Evolutionary conservation across 148 eudicot genomes (phyloP).

Genomic region (Vaccinium macrocarpon): DNA sequence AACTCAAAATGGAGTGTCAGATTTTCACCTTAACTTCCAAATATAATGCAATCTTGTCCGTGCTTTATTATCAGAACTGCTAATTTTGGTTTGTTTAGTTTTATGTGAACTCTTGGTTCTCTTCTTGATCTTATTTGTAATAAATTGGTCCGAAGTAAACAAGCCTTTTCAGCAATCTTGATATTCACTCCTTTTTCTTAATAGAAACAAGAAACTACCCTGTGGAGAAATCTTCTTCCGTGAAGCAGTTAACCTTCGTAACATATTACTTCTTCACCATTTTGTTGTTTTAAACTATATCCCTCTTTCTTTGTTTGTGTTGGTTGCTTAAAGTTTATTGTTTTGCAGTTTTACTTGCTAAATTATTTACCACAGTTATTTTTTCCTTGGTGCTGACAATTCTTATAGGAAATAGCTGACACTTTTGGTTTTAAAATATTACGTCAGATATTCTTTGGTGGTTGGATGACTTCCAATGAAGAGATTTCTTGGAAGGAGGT

Average conservation of each 20-base stretch:
- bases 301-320: background rate
- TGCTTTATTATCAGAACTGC: background rate
- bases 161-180: background rate
- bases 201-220: background rate
- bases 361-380: background rate
- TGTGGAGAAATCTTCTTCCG: background rate
- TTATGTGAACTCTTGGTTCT: background rate
- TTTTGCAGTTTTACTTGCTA: background rate
- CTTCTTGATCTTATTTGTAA: background rate
- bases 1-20: background rate
- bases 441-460: constrained; percentile 61
- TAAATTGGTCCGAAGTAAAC: background rate
- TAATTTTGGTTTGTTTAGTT: background rate
- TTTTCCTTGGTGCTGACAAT: constrained; percentile 10
- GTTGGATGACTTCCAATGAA: constrained; percentile 52
- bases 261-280: background rate
- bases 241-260: background rate
- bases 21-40: background rate
- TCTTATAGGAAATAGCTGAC: constrained; percentile 1
- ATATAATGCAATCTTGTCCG: background rate
- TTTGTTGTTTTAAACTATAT: background rate
- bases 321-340: background rate
- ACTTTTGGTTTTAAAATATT: background rate
- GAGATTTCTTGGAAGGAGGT: constrained; percentile 87
- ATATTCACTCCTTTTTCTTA: background rate